Evolutionary conservation across 441 rosid species (phyloP).

Genomic region (Metrosideros polymorpha): DNA sequence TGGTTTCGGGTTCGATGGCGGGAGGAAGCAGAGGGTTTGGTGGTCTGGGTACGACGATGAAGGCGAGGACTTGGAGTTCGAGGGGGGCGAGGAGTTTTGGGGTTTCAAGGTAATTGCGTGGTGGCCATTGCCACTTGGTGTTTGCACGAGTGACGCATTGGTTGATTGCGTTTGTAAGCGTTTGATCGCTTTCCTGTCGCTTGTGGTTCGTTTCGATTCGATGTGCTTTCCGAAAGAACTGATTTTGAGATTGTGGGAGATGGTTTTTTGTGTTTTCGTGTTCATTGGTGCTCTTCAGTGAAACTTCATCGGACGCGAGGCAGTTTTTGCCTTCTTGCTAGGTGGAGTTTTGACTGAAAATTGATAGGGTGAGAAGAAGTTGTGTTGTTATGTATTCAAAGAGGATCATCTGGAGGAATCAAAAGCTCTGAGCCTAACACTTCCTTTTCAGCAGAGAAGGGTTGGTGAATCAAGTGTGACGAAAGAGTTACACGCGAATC

Average conservation of each 20-base stretch:
- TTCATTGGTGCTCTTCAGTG: neutral
- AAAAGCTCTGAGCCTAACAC: neutral
- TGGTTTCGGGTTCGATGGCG: slow-evolving; percentile 17
- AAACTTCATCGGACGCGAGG: neutral
- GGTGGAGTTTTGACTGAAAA: neutral
- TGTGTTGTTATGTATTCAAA: neutral
- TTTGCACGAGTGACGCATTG: neutral
- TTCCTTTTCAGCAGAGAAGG: neutral
- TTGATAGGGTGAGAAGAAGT: neutral
- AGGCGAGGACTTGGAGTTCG: slow-evolving; percentile 17
- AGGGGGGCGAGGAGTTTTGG: slow-evolving; percentile 37
- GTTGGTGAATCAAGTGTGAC: neutral
- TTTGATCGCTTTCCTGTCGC: neutral
- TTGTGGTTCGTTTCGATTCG: neutral
- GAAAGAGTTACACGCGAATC: neutral
- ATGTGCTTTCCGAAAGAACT: neutral
- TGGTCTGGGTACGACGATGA: slow-evolving; percentile 41
- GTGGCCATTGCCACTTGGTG: too few species aligned
- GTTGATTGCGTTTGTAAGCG: neutral
- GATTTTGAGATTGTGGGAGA: neutral
- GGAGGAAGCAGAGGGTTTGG: slow-evolving; percentile 35
- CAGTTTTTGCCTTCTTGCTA: neutral
- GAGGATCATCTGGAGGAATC: neutral
- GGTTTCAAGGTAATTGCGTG: slow-evolving; percentile 40
- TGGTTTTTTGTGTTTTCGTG: neutral